phyloP scores from a whole-genome alignment of 179 eudicot species.

The Silene vulgaris region DNA sequence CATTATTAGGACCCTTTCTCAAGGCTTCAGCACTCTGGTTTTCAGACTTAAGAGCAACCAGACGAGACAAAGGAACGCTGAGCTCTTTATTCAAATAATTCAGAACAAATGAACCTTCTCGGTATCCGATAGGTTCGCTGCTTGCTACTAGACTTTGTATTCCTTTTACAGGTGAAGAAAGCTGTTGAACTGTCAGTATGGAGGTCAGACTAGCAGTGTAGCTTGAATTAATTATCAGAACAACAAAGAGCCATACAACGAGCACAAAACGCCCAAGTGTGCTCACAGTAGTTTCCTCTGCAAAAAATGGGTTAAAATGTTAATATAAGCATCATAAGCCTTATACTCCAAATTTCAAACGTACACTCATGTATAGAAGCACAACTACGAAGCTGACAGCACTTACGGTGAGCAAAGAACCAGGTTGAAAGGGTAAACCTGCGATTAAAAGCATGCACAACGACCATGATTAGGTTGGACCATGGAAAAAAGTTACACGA shows the following conservation, averaged over 20 bases:
- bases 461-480: constrained; percentile 4
- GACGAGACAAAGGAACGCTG: constrained; percentile 45
- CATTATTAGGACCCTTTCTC: constrained; percentile 55
- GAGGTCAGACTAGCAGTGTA: constrained; percentile 83
- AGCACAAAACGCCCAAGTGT: constrained; percentile 60
- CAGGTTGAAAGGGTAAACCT: constrained; percentile 81
- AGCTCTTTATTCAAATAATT: constrained; percentile 52
- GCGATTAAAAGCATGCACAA: constrained; percentile 29
- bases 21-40: constrained; percentile 50
- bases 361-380: background rate
- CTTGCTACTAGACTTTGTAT: constrained; percentile 41
- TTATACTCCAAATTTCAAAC: background rate
- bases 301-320: constrained; percentile 19
- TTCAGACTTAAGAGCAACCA: constrained; percentile 52
- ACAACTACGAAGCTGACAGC: background rate
- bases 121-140: constrained; percentile 58
- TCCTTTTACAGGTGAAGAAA: constrained; percentile 62
- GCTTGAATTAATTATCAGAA: constrained; percentile 64
- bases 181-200: constrained; percentile 71
- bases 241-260: constrained; percentile 69
- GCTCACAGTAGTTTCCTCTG: constrained; percentile 74
- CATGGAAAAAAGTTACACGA: background rate
- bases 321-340: constrained; percentile 10
- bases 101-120: constrained; percentile 57
- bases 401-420: constrained; percentile 69